Base-by-base conservation (phyloP, 2,329 filamentous ascomycete genomes). In the Dactylellina leptospora region DNA sequence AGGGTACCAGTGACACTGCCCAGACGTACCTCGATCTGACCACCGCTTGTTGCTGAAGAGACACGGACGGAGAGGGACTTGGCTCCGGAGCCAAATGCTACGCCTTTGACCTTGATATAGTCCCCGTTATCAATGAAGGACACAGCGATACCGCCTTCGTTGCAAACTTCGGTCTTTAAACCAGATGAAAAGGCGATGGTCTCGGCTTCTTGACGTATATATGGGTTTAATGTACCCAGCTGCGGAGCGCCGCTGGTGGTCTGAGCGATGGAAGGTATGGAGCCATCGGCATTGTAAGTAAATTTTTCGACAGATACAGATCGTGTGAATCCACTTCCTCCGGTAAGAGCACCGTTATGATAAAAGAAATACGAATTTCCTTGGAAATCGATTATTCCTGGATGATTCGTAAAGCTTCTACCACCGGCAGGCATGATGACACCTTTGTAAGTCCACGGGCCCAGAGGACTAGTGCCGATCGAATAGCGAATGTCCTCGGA, bases 61-160 rank as follows among this genome's bases (percentile, higher is more conserved):
- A 79, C 76, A n/a, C 77, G 74, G 16, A 75, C 76, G 27, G 61
- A 69, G 33, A 79, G 75, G 0, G 74, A 74, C 13, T 50, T 63
- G 4, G 78, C 77, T 3, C 77, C 77, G 4, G 27, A 44, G 42
- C 78, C 78, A 42, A 79, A 79, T 3, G 66, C 76, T 22, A 79
- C 78, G 27, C 78, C 78, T 40, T 75, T 74, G 60, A 79, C 76
- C 73, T 79, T 79, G 74, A 79, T 76, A 64, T 79, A 79, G 71
- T 78, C 78, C 16, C 74, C 74, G 74, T 78, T 76, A 66, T 75
- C 75, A 75, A 78, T 77, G 38, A 45, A 73, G 25, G 53, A 62
- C 13, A 79, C 76, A 44, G 76, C 66, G 11, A 77, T 70, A 6
- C 76, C 76, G 20, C 77, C 78, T 48, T 78, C 76, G 50, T 66